Evolutionary conservation across 495 filamentous ascomycete species (phyloP), one percentile per base, ranked within the genome.

Genomic region (Letharia columbiana): DNA sequence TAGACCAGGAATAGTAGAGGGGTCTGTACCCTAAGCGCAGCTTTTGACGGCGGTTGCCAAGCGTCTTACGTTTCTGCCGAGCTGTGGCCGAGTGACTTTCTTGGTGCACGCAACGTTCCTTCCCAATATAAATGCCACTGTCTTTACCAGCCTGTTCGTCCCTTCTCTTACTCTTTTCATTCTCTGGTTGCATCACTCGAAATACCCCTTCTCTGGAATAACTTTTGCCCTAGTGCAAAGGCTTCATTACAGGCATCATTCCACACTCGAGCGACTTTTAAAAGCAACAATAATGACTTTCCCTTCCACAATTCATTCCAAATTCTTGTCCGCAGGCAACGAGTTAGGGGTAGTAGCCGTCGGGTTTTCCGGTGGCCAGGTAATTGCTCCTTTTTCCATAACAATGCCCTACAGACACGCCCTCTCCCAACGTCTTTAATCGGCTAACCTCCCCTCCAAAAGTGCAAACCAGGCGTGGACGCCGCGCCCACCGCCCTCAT

Each of bases 321-420:
- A 88, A 70, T 98, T 96, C 79, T 89, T 98, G 67, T 77, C 86
- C 67, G 79, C 86, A 68, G 81, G 84, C 61, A 80, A 88, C 73
- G 86, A 97, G 69, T 83, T 98, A 63, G 94, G 94, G 65, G 83
- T 98, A 61, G 90, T 98, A 49, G 92, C 93, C 39, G 94, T 98
- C 28, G 93, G 93, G 66, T 98, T 98, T 82, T 96, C 92, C 64
- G 94, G 95, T 71, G 94, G 94, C 61, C 94, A 98, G 84, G 92
- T 93, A 84, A 70, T 79, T 69, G 58, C n/a, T 60, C 60, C 54
- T 61, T 41, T 20, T 42, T 28, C 13, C 62, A 28, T 68, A 11
- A 2, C 49, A 9, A 31, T 15, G 31, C 11, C 18, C 28, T 56
- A 33, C 11, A 33, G 1, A 17, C 4, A 3, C 13, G 6, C 0